Evolutionary conservation across 331 rosid genomes (phyloP).

Genomic region (Malus hybrid): DNA sequence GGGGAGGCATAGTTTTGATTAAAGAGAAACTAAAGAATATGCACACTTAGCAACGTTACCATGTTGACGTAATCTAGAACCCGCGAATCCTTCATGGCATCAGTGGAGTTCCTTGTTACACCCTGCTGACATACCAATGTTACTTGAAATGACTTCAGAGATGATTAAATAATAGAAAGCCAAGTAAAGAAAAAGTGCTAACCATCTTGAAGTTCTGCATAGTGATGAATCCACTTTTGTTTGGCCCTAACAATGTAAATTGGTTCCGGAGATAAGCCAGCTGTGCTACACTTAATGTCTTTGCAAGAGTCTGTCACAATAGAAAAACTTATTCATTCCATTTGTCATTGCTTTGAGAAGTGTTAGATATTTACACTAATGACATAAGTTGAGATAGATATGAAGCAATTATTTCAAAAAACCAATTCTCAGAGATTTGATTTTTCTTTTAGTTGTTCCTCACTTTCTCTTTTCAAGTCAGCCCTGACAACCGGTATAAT

Average conservation of each 20-base stretch:
- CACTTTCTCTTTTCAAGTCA: no score
- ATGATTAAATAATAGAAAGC: neutral
- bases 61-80: conserved; percentile 59
- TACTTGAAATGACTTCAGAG: conserved; percentile 11
- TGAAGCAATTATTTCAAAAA: no score
- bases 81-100: conserved; percentile 73
- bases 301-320: conserved; percentile 68
- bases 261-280: conserved; percentile 69
- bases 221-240: conserved; percentile 70
- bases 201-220: conserved; percentile 90
- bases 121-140: conserved; percentile 40
- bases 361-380: neutral
- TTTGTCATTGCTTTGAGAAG: neutral
- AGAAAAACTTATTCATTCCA: conserved; percentile 12
- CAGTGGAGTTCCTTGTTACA: conserved; percentile 54
- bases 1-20: neutral
- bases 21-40: neutral
- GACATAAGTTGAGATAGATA: no score
- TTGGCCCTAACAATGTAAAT: conserved; percentile 59
- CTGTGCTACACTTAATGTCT: conserved; percentile 61
- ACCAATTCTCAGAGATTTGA: no score
- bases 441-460: no score
- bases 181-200: conserved; percentile 10
- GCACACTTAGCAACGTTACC: conserved; percentile 33
- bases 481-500: neutral